Conservation (phyloP, 2,329 filamentous ascomycete genomes). For the Pseudogymnoascus pannorum region DNA sequence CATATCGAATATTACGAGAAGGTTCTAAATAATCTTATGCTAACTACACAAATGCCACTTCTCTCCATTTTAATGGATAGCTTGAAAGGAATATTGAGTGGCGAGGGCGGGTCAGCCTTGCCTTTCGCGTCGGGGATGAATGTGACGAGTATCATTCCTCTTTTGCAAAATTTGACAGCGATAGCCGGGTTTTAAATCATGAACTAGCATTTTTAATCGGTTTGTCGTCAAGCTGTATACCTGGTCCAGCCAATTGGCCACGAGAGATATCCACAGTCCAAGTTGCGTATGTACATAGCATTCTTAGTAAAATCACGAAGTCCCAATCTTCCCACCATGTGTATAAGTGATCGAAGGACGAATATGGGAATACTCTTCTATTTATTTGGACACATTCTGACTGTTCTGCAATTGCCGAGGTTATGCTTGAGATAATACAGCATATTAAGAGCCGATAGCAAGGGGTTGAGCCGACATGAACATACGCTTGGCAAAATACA, state of each 20-base stretch:
- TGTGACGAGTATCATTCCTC: neutral
- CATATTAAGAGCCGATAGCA: neutral
- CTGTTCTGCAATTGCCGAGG: neutral
- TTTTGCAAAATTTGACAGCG: neutral
- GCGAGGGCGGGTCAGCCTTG: neutral
- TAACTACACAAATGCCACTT: neutral
- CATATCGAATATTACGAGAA: conserved; percentile 39
- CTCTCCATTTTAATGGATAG: neutral
- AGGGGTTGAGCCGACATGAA: neutral
- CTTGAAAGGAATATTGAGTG: neutral
- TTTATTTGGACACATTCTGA: neutral
- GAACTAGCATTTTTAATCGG: neutral
- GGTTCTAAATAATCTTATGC: conserved; percentile 26
- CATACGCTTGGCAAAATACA: neutral
- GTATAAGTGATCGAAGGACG: neutral
- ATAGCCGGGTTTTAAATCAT: neutral
- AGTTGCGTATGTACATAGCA: neutral
- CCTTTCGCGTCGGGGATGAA: neutral
- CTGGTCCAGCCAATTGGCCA: neutral
- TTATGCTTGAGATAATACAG: neutral
- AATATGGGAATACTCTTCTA: neutral
- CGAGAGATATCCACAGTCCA: neutral
- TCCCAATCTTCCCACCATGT: neutral
- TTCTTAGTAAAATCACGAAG: neutral
- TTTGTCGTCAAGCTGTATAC: conserved; percentile 1